These are phyloP conservation scores for Phaeotremella skinneri DNA, from an alignment of 768 basidiomycete genomes.

Conservation along the genomic window DNA sequence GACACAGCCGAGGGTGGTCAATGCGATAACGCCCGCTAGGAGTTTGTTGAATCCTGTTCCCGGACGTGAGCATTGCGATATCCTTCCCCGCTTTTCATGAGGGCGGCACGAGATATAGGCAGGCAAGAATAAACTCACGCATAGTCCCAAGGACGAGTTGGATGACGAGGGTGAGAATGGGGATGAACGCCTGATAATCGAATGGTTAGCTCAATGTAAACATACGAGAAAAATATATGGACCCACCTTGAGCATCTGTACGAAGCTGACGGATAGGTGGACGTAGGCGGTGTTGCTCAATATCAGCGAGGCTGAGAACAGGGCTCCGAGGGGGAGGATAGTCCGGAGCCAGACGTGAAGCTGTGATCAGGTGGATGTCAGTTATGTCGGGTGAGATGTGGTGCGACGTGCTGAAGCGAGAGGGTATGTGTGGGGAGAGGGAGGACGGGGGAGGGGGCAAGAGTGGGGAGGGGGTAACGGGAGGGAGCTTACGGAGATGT, in stretches of 20 bases:
- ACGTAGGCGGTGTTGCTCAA: slow-evolving; percentile 35
- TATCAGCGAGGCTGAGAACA: slow-evolving; percentile 30
- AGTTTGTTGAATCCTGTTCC: slow-evolving; percentile 13
- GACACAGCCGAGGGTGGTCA: slow-evolving; percentile 23
- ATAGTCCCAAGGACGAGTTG: slow-evolving; percentile 13
- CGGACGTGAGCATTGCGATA: too few species aligned
- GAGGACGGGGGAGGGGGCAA: background rate
- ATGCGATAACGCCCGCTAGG: slow-evolving; percentile 11
- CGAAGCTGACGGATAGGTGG: slow-evolving; percentile 28
- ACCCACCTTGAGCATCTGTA: slow-evolving; percentile 38
- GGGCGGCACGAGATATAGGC: background rate
- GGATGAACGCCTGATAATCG: slow-evolving; percentile 29
- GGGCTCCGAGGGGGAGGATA: slow-evolving; percentile 25
- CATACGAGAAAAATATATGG: background rate
- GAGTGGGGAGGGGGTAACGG: background rate
- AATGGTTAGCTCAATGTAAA: background rate
- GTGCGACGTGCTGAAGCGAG: too few species aligned
- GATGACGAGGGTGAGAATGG: slow-evolving; percentile 23
- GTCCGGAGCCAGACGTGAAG: slow-evolving; percentile 8
- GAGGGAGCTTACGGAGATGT: slow-evolving; percentile 15
- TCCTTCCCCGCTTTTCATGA: background rate
- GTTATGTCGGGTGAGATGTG: too few species aligned
- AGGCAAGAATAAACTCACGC: background rate
- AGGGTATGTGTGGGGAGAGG: too few species aligned
- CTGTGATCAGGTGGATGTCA: slow-evolving; percentile 1